phyloP scores from a whole-genome alignment of 2,329 filamentous ascomycete genomes.

The Botrytis fabae region DNA sequence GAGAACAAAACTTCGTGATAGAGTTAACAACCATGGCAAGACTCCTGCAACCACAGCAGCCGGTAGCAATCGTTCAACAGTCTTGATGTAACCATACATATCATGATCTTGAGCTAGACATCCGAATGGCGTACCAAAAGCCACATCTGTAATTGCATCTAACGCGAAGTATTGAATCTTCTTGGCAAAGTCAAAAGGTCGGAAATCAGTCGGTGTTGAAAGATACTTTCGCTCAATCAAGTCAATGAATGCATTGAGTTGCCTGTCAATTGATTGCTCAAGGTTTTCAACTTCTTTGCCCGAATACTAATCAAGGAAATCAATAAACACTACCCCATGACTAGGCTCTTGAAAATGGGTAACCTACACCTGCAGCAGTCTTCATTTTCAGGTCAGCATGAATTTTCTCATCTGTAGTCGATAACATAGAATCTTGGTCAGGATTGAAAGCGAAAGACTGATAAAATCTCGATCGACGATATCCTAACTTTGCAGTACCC shows the following conservation, averaged over 20 bases:
- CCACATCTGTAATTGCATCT: slow-evolving; percentile 56
- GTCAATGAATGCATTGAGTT: slow-evolving; percentile 24
- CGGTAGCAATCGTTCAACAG: slow-evolving; percentile 46
- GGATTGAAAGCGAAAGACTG: slow-evolving; percentile 53
- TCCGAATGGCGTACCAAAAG: slow-evolving; percentile 53
- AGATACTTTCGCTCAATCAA: slow-evolving; percentile 38
- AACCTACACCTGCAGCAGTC: slow-evolving; percentile 50
- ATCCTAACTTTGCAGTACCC: slow-evolving; percentile 30
- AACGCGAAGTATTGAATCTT: slow-evolving; percentile 56
- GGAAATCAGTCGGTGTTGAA: slow-evolving; percentile 42
- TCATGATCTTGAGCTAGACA: slow-evolving; percentile 51
- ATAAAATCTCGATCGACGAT: slow-evolving; percentile 39
- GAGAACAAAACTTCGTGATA: slow-evolving; percentile 46
- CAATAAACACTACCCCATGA: background rate
- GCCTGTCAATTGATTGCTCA: slow-evolving; percentile 51
- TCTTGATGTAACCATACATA: slow-evolving; percentile 50
- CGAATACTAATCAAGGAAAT: slow-evolving; percentile 46
- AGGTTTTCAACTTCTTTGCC: slow-evolving; percentile 51
- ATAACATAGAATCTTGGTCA: slow-evolving; percentile 55
- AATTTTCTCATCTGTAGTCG: slow-evolving; percentile 46
- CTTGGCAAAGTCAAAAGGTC: slow-evolving; percentile 51
- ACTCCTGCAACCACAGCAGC: slow-evolving; percentile 48
- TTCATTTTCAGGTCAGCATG: slow-evolving; percentile 46
- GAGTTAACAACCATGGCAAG: slow-evolving; percentile 45
- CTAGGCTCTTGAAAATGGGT: background rate